phyloP scores from a whole-genome alignment of 768 basidiomycete genomes.

The Termitomyces sp. region DNA sequence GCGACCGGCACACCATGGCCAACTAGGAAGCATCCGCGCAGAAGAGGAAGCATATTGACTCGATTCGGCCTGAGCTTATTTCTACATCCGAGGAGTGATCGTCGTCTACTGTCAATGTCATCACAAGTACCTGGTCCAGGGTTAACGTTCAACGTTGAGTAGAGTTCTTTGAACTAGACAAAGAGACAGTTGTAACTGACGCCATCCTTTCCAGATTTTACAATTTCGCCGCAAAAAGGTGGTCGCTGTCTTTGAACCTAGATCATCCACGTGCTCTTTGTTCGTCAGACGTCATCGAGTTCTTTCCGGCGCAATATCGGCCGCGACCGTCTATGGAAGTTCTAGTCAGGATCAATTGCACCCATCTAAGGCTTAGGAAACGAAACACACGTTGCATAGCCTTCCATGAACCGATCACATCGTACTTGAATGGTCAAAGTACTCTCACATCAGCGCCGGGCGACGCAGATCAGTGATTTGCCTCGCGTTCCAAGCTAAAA shows the following conservation, averaged over 20 bases:
- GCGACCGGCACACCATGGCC: background rate
- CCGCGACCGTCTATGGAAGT: no score
- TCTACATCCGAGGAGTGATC: background rate
- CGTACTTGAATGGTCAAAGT: no score
- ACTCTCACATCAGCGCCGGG: no score
- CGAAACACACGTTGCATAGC: no score
- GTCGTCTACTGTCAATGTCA: background rate
- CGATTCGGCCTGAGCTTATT: background rate
- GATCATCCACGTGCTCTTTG: background rate
- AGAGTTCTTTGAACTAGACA: background rate
- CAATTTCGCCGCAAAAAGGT: background rate
- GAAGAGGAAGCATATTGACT: background rate
- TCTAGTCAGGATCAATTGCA: no score
- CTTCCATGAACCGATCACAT: no score
- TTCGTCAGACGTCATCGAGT: background rate
- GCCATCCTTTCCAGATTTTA: background rate
- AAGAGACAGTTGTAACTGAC: background rate
- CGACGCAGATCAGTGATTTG: no score
- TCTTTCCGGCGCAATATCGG: background rate
- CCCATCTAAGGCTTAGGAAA: no score
- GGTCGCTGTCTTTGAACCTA: background rate
- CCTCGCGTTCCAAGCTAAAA: no score
- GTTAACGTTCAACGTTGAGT: background rate
- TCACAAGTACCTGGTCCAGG: background rate
- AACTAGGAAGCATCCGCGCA: background rate